Conservation (phyloP, 1,284 basidiomycete genomes). For the Heterobasidion occidentale region DNA sequence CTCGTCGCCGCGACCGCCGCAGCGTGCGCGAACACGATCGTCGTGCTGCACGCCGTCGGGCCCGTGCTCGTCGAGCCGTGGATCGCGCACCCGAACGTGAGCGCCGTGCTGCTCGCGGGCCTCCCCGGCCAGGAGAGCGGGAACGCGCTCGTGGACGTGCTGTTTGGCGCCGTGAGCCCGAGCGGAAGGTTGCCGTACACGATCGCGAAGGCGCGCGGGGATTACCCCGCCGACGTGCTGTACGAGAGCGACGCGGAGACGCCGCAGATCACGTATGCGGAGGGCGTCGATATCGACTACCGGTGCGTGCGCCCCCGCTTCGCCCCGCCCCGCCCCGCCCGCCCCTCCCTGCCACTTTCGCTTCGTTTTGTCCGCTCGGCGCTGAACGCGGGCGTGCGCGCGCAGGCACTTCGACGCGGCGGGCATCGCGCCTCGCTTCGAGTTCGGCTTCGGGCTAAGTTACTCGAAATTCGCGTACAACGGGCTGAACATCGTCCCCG, state of each 20-base stretch:
- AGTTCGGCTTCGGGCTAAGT: conserved; percentile 55
- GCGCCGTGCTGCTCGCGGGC: conserved; percentile 34
- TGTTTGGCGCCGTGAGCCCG: conserved; percentile 44
- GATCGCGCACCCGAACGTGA: conserved; percentile 39
- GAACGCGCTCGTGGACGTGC: conserved; percentile 44
- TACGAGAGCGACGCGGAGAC: neutral
- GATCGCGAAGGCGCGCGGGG: conserved; percentile 39
- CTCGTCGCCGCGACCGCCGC: conserved; percentile 18
- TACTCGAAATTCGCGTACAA: conserved; percentile 44
- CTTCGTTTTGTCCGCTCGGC: neutral
- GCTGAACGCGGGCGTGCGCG: neutral
- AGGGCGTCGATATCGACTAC: conserved; percentile 47
- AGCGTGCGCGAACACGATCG: conserved; percentile 37
- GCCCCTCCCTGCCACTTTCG: no score
- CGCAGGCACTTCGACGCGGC: conserved; percentile 13
- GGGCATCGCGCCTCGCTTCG: conserved; percentile 47
- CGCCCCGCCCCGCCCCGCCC: no score
- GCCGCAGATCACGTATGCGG: conserved; percentile 1
- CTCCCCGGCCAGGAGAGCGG: conserved; percentile 58
- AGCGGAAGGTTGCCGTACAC: conserved; percentile 50
- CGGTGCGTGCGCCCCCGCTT: conserved; percentile 41
- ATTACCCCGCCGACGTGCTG: conserved; percentile 39
- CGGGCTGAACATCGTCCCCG: conserved; percentile 18
- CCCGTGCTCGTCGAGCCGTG: conserved; percentile 35
- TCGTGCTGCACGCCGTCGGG: conserved; percentile 43